Percentiles rank a stretch among this genome's conserved stretches.
phyloP scores from a whole-genome alignment of 371 early-diverging fungal genomes.

The Vairimorpha apis region DNA sequence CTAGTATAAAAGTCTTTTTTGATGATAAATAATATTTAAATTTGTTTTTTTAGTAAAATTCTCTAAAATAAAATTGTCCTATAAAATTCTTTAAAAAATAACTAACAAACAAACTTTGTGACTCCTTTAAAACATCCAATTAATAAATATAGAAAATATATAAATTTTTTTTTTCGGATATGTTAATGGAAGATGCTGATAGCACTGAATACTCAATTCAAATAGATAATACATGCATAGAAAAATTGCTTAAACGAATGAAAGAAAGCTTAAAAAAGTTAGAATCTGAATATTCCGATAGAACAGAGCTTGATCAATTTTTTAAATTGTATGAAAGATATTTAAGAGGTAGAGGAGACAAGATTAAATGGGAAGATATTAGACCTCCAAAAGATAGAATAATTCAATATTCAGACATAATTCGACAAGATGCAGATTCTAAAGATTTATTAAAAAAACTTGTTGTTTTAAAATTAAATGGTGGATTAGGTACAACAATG shows the following conservation, averaged over 20 bases:
- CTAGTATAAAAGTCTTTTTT: too few species aligned
- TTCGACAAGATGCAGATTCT: slow-evolving; percentile 10
- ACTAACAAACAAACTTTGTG: too few species aligned
- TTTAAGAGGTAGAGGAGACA: slow-evolving; percentile 50
- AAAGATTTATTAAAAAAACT: slow-evolving; percentile 70
- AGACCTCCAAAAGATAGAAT: slow-evolving; percentile 58
- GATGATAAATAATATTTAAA: too few species aligned
- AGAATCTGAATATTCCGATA: slow-evolving; percentile 35
- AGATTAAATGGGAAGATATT: slow-evolving; percentile 61
- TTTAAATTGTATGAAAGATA: slow-evolving; percentile 56
- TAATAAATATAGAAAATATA: too few species aligned
- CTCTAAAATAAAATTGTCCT: too few species aligned
- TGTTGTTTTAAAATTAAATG: slow-evolving; percentile 94
- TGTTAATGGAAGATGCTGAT: slow-evolving; percentile 1
- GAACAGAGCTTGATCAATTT: slow-evolving; percentile 54
- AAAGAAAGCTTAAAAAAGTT: slow-evolving; percentile 45
- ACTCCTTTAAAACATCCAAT: too few species aligned
- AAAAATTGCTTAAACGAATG: slow-evolving; percentile 52
- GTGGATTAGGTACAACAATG: slow-evolving; percentile 98
- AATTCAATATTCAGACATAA: slow-evolving; percentile 41
- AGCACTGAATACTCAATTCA: slow-evolving; percentile 12
- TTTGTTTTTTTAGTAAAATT: too few species aligned
- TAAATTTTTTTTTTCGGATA: neutral
- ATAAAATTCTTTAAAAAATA: too few species aligned
- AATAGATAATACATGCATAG: slow-evolving; percentile 42